Evolutionary conservation across 1,139 yeast genomes (phyloP), one percentile per base, ranked within the genome.

Genomic region (Magnusiomyces sp.): DNA sequence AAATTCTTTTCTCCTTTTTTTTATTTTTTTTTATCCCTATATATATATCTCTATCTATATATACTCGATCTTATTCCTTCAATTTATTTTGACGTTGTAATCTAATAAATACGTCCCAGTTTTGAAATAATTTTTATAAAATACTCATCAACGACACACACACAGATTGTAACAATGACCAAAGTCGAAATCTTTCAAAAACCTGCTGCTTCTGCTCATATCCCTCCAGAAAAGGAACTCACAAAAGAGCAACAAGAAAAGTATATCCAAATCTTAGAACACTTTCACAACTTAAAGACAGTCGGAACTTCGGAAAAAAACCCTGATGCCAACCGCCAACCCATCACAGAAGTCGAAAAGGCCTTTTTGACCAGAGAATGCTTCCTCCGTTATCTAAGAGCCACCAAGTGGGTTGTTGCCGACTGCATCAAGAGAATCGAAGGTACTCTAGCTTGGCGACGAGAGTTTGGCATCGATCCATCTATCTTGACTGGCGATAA

Each of bases 281-380:
- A 85, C 65, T 83, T 88, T 64, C 71, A 71, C 50, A 75, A 71
- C 5, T 66, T 77, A 40, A 62, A 62, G 43, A 66, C 57, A 39
- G 66, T 77, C 50, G 71, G 78, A 1, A 60, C 66, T n/a, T 59
- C 66, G 10, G 74, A 71, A 58, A 61, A 59, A 40, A 57, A 59
- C 16, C 55, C 59, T 11, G 62, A 62, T 1, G 40, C 27, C n/a
- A 29, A 29, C 11, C 61, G 56, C 46, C 58, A 58, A 20, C 74
- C 77, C 2, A 62, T 86, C 34, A 64, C 74, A 2, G 77, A 71
- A 14, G 77, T 72, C 51, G 97, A 92, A 64, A 80, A 79, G 62
- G 86, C 95, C 0, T 92, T 97, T 97, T 71, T 92, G 48, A 85
- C 96, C 2, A 76, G 83, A 58, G 97, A 92, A 64, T 92, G 97